A percentile compares a stretch with the other conserved stretches of the same genome.
These are phyloP conservation scores for Fusarium sp. DNA, from an alignment of 2,329 filamentous ascomycete genomes.

Conservation along the genomic window DNA sequence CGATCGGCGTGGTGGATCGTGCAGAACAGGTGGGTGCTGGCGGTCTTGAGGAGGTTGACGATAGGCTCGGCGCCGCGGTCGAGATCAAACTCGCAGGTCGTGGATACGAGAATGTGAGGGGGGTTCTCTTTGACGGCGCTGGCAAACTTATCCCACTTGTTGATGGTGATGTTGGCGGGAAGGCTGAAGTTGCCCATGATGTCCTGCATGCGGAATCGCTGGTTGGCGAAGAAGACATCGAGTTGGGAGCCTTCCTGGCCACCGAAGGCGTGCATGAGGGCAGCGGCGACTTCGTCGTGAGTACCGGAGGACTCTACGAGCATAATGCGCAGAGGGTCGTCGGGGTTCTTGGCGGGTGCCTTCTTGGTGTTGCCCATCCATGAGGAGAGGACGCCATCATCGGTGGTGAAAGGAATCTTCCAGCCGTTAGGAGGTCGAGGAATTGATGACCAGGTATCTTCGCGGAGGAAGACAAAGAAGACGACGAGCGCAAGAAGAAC, in stretches of 20 bases:
- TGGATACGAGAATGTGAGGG: conserved; percentile 45
- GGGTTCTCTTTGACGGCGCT: conserved; percentile 19
- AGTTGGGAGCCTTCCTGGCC: conserved; percentile 36
- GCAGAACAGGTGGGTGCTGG: conserved; percentile 44
- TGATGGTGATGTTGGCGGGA: conserved; percentile 29
- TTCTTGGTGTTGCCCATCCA: conserved; percentile 27
- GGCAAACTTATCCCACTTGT: conserved; percentile 32
- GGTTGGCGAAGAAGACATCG: conserved; percentile 36
- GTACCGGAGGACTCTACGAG: conserved; percentile 44
- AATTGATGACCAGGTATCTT: conserved; percentile 39
- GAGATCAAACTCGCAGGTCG: conserved; percentile 46
- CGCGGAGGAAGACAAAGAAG: conserved; percentile 36
- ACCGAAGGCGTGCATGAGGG: conserved; percentile 44
- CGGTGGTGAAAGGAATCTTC: conserved; percentile 42
- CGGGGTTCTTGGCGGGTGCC: conserved; percentile 14
- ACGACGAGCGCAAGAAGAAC: conserved; percentile 28
- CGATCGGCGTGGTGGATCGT: conserved; percentile 45
- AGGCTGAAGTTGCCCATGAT: conserved; percentile 45
- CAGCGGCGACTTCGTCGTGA: conserved; percentile 46
- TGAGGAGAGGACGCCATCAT: conserved; percentile 39
- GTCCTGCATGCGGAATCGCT: conserved; percentile 44
- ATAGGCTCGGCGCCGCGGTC: conserved; percentile 27
- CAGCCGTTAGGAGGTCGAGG: conserved; percentile 34
- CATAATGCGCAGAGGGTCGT: conserved; percentile 40
- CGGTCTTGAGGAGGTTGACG: conserved; percentile 34